Evolutionary conservation across 2,329 filamentous ascomycete genomes (phyloP).

Genomic region (Falciphora oryzae): DNA sequence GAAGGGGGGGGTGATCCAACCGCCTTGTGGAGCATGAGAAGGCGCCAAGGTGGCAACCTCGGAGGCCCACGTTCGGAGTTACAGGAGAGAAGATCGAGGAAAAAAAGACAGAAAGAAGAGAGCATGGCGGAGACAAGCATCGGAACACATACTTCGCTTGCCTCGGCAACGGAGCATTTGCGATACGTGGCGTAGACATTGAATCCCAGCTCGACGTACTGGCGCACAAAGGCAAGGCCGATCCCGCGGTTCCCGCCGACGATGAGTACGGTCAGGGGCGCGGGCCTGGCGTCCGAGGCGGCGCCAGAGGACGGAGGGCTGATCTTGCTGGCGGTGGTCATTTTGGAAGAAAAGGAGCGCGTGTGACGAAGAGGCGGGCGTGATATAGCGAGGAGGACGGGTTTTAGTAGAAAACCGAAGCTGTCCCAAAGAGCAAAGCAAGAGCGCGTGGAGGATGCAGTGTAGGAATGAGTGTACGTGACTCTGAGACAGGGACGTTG

Average conservation of each 20-base stretch:
- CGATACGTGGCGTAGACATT: constrained; percentile 11
- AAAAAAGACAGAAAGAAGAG: not conserved
- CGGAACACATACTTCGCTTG: constrained; percentile 1
- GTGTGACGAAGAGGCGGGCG: not conserved
- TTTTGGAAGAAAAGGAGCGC: not conserved
- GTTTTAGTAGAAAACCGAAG: not conserved
- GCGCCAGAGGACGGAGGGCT: not conserved
- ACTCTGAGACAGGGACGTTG: not conserved
- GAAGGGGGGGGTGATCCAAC: not conserved
- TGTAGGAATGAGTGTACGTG: not conserved
- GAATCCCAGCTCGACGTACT: constrained; percentile 9
- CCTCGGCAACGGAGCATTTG: constrained; percentile 4
- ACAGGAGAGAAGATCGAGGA: not conserved
- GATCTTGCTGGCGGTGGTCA: constrained; percentile 5
- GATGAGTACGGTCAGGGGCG: constrained; percentile 8
- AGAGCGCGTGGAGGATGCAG: not conserved
- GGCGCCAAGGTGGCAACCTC: not conserved
- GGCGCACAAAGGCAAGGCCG: constrained; percentile 10
- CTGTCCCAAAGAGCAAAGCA: not conserved
- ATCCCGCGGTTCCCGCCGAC: constrained; percentile 9
- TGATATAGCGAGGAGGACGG: not conserved
- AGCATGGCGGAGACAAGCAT: too few species aligned
- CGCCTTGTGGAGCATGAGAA: not conserved
- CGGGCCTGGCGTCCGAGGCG: not conserved
- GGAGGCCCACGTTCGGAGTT: too few species aligned